phyloP scores from a whole-genome alignment of 2,329 filamentous ascomycete species.

The Diaporthe eres region DNA sequence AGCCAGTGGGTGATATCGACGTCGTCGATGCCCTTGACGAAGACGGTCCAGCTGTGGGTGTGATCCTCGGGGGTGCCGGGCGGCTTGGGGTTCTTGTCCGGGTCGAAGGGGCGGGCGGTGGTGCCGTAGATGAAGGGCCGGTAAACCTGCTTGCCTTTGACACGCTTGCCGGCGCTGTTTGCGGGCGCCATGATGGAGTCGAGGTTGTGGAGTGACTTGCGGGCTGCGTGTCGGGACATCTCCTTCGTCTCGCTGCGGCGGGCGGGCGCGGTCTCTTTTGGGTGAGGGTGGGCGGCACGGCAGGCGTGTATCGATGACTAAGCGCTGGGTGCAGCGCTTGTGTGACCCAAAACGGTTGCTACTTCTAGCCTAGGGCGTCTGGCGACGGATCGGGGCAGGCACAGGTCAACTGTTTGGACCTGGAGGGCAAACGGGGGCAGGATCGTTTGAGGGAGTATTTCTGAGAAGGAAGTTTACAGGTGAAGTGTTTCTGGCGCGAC shows the following conservation, averaged over 20 bases:
- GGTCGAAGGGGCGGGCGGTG: slow-evolving; percentile 84
- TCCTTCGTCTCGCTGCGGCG: slow-evolving; percentile 31
- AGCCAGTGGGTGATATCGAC: slow-evolving; percentile 96
- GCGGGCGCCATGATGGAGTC: slow-evolving; percentile 68
- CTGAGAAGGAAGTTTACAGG: slow-evolving; percentile 4
- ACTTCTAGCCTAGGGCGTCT: slow-evolving; percentile 1
- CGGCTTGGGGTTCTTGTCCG: slow-evolving; percentile 82
- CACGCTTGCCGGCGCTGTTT: slow-evolving; percentile 71
- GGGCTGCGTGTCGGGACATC: slow-evolving; percentile 41
- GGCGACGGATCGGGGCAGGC: background rate
- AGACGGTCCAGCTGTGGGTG: slow-evolving; percentile 97
- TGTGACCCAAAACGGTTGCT: background rate
- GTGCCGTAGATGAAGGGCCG: slow-evolving; percentile 82
- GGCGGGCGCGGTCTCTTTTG: background rate
- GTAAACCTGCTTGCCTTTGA: slow-evolving; percentile 75
- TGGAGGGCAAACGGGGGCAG: background rate
- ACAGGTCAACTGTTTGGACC: background rate
- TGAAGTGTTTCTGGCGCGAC: background rate
- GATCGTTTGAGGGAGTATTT: background rate
- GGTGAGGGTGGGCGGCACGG: background rate
- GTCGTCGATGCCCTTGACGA: slow-evolving; percentile 90
- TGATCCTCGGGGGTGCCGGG: slow-evolving; percentile 86
- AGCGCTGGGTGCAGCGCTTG: slow-evolving; percentile 9
- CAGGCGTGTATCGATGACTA: slow-evolving; percentile 6
- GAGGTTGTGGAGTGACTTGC: slow-evolving; percentile 35